Percentiles rank a stretch among this genome's conserved stretches.
Evolutionary conservation across 768 basidiomycete species (phyloP).

Genomic region (Russula dissimulans): DNA sequence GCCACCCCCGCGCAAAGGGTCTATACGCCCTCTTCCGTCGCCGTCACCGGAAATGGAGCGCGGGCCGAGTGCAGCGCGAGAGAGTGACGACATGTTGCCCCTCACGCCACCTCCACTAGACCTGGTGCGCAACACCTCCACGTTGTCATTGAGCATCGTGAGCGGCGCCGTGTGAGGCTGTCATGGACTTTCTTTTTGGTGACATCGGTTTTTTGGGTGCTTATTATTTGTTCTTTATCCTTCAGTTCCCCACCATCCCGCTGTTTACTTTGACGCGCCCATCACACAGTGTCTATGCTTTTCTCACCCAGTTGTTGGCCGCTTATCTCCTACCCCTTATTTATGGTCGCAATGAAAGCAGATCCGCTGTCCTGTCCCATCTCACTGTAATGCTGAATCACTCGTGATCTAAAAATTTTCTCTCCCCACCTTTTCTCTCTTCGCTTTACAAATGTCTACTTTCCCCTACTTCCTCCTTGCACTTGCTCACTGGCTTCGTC

Average conservation of each 20-base stretch:
- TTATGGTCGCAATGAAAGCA: background rate
- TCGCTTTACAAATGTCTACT: background rate
- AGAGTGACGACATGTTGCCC: background rate
- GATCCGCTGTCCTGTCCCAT: background rate
- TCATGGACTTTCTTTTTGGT: background rate
- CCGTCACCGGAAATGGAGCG: constrained; percentile 13
- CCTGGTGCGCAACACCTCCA: constrained; percentile 16
- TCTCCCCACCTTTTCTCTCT: no score
- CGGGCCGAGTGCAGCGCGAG: background rate
- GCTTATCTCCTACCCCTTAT: background rate
- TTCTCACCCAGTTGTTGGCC: background rate
- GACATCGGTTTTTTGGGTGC: background rate
- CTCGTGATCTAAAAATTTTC: background rate
- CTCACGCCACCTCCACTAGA: constrained; percentile 8
- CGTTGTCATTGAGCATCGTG: constrained; percentile 18
- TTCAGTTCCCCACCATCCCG: background rate
- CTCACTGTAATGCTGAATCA: constrained; percentile 15
- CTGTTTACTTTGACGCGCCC: background rate
- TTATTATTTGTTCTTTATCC: background rate
- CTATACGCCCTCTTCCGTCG: constrained; percentile 20
- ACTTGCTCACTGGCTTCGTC: background rate
- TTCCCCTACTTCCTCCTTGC: background rate
- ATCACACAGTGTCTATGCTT: background rate
- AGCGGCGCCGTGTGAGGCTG: constrained; percentile 11
- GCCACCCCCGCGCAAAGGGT: constrained; percentile 55